Percentiles rank a stretch among this genome's conserved stretches.
Evolutionary conservation across 495 filamentous ascomycete genomes (phyloP).

Genomic region (Aspergillus conjunctus): DNA sequence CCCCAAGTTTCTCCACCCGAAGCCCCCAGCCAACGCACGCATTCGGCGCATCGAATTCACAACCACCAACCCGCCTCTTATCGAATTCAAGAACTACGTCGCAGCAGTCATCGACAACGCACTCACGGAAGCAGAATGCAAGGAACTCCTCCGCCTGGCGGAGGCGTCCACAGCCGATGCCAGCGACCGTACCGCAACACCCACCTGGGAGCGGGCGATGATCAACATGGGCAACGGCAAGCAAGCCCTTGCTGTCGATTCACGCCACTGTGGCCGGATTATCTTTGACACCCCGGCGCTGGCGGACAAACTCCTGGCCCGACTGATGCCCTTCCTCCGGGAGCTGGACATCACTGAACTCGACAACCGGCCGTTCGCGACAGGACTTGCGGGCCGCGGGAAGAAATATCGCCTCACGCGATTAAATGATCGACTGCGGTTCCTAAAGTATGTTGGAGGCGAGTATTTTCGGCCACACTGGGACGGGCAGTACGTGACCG

Average conservation of each 20-base stretch:
- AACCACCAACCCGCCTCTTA: conserved; percentile 48
- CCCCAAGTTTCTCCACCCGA: conserved; percentile 23
- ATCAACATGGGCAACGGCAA: conserved; percentile 67
- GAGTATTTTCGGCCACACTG: conserved; percentile 81
- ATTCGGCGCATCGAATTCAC: conserved; percentile 53
- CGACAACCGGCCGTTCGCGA: conserved; percentile 43
- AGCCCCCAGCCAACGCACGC: conserved; percentile 28
- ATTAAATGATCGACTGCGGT: conserved; percentile 78
- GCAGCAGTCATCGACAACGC: conserved; percentile 68
- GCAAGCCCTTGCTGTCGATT: conserved; percentile 57
- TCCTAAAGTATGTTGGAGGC: conserved; percentile 74
- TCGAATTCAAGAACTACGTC: conserved; percentile 55
- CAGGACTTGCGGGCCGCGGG: conserved; percentile 45
- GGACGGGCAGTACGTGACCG: conserved; percentile 68
- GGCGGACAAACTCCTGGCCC: conserved; percentile 60
- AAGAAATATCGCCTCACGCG: conserved; percentile 58
- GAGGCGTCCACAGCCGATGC: conserved; percentile 41
- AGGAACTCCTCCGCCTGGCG: conserved; percentile 55
- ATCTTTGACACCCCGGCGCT: conserved; percentile 69
- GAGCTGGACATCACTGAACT: conserved; percentile 44
- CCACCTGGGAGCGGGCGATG: conserved; percentile 41
- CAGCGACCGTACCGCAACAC: conserved; percentile 16
- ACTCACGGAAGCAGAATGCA: conserved; percentile 62
- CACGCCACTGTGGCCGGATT: conserved; percentile 72
- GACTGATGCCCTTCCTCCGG: conserved; percentile 49